Evolutionary conservation across 228 moss, liverwort and hornwort genomes (phyloP), one percentile per base, ranked within the genome.

Genomic region (Sphagnum fallax): DNA sequence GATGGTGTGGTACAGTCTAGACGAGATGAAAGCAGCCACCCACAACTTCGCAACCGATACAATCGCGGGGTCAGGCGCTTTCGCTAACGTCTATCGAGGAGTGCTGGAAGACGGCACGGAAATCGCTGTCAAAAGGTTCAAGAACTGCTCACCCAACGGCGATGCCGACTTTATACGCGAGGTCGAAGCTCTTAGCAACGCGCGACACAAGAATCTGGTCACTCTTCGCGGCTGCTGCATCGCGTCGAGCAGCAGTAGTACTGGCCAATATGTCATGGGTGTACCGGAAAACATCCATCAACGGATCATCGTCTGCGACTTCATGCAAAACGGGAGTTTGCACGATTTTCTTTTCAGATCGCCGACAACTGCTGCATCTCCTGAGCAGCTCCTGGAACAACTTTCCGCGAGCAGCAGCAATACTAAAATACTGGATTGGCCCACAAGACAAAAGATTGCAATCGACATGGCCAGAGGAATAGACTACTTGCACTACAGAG

Each of bases 401-500:
- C 32, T 32, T 32, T 32, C 32, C 32, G 32, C 32, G 32, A 32
- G 32, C 32, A 32, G 32, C 32, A 32, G 32, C 32, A 2, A 32
- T 32, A 32, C 32, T 32, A 32, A 32, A 32, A 32, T 32, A 47
- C 71, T 94, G 10, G 69, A 74, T 65, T 94, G 94, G 94, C 73
- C 82, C 48, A 87, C 89, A 48, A 80, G 94, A 50, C 76, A 81
- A 53, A 80, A 78, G 47, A 69, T 94, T 6, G 82, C 86, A 65
- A 74, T 91, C 51, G 88, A 86, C n/a, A 82, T 84, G 14, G 91
- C 91, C 12, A 87, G 81, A 52, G 94, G 89, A n/a, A 74, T 94
- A 51, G 78, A 80, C 62, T 94, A 94, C 65, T 75, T 94, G 60
- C 91, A 94, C 73, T 79, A 80, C 53, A 81, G 87, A n/a, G 79